These are phyloP conservation scores for Teunomyces panamensis DNA, from an alignment of 805 yeast genomes.

Conservation along the genomic window DNA sequence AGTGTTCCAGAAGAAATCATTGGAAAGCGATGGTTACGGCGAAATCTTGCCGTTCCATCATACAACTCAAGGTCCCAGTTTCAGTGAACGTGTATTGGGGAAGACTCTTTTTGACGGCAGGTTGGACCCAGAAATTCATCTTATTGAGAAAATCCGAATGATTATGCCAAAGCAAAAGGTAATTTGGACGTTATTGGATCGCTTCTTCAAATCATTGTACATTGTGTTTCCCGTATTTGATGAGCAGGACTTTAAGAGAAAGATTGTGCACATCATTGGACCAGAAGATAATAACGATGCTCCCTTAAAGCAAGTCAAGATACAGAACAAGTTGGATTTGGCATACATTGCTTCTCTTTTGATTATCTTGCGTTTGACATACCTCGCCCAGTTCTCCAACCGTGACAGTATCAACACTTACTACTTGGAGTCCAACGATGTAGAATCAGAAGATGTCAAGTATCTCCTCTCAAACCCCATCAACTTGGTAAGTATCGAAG, in stretches of 20 bases:
- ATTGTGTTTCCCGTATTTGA: slow-evolving; percentile 67
- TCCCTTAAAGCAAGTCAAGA: slow-evolving; percentile 19
- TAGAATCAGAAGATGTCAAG: slow-evolving; percentile 8
- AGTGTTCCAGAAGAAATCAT: slow-evolving; percentile 27
- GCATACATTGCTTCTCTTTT: slow-evolving; percentile 32
- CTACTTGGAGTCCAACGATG: slow-evolving; percentile 19
- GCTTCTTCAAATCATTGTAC: slow-evolving; percentile 59
- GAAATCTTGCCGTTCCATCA: slow-evolving; percentile 30
- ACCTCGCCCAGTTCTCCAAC: slow-evolving; percentile 35
- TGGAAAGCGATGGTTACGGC: slow-evolving; percentile 33
- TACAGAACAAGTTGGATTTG: slow-evolving; percentile 31
- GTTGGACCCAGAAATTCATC: slow-evolving; percentile 29
- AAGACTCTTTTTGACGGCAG: slow-evolving; percentile 33
- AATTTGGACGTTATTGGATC: slow-evolving; percentile 54
- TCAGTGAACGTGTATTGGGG: slow-evolving; percentile 23
- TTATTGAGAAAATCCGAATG: slow-evolving; percentile 39
- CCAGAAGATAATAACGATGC: slow-evolving; percentile 18
- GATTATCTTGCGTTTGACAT: slow-evolving; percentile 30
- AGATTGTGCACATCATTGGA: slow-evolving; percentile 47
- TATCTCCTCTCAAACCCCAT: slow-evolving; percentile 20
- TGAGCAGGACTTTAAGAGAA: slow-evolving; percentile 47
- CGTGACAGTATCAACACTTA: slow-evolving; percentile 24
- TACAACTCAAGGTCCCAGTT: not conserved
- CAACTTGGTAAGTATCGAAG: slow-evolving; percentile 17
- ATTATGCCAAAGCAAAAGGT: slow-evolving; percentile 53